Percentiles rank a stretch among this genome's conserved stretches.
phyloP scores from a whole-genome alignment of 1,139 yeast species.

The Hemisphaericaspora lyxosophila region DNA sequence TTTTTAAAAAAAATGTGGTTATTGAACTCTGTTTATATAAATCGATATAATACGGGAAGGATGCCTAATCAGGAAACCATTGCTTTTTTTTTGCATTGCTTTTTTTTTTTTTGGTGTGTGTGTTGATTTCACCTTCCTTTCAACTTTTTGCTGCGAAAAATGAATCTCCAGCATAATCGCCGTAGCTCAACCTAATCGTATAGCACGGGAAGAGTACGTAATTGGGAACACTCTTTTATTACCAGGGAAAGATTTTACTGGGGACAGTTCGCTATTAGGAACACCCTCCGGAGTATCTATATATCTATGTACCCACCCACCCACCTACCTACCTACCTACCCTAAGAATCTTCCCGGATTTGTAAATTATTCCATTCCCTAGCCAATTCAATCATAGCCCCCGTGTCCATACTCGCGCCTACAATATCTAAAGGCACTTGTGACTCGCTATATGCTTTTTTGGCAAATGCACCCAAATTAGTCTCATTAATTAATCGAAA shows the following conservation, averaged over 20 bases:
- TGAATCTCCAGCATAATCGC: background rate
- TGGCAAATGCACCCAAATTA: constrained; percentile 70
- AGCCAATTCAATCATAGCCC: constrained; percentile 63
- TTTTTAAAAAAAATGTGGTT: background rate
- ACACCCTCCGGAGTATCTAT: too few relatives aligned
- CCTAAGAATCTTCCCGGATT: constrained; percentile 5
- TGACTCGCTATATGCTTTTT: constrained; percentile 82
- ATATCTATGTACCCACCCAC: too few relatives aligned
- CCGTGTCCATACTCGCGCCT: constrained; percentile 71
- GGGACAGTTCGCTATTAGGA: too few relatives aligned
- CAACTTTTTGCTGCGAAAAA: background rate
- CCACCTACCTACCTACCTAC: too few relatives aligned
- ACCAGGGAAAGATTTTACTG: too few relatives aligned
- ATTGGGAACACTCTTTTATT: background rate
- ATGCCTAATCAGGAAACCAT: constrained; percentile 1
- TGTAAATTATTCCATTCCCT: constrained; percentile 48
- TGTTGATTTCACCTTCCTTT: constrained; percentile 1
- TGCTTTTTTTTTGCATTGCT: background rate
- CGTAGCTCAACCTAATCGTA: background rate
- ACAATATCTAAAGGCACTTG: constrained; percentile 90
- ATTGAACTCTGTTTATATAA: background rate
- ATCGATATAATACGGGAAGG: constrained; percentile 1
- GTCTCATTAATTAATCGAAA: constrained; percentile 69
- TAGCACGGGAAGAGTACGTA: background rate
- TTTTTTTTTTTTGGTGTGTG: too few relatives aligned